Conservation (phyloP, 768 basidiomycete genomes). For the Chiua virens region DNA sequence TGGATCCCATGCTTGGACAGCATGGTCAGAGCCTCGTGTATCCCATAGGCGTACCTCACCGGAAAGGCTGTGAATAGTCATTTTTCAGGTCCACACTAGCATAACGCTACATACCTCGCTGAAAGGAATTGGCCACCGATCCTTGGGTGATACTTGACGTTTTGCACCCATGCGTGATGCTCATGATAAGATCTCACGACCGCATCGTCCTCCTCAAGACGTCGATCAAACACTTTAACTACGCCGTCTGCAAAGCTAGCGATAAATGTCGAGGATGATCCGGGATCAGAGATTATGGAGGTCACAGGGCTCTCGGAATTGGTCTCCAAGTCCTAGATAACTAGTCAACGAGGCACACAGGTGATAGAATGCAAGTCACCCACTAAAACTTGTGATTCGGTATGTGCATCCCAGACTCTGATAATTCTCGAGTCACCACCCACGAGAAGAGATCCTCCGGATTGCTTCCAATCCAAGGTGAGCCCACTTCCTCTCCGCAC, state of each 20-base stretch:
- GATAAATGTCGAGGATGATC: constrained; percentile 75
- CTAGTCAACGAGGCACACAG: neutral
- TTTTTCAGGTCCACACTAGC: neutral
- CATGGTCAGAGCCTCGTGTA: constrained; percentile 59
- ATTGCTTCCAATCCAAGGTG: constrained; percentile 92
- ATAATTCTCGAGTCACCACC: constrained; percentile 90
- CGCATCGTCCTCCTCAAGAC: constrained; percentile 80
- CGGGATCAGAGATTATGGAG: constrained; percentile 74
- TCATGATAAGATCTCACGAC: constrained; percentile 75
- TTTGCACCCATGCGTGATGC: constrained; percentile 90
- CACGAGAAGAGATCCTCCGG: constrained; percentile 78
- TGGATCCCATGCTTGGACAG: constrained; percentile 61
- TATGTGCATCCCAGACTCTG: constrained; percentile 93
- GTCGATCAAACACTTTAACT: constrained; percentile 87
- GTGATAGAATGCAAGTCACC: constrained; percentile 22
- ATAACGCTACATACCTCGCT: constrained; percentile 61
- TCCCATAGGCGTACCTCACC: constrained; percentile 95
- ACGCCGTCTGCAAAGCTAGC: constrained; percentile 92
- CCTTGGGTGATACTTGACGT: constrained; percentile 80
- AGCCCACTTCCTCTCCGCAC: constrained; percentile 79
- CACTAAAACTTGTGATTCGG: constrained; percentile 76
- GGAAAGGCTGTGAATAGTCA: constrained; percentile 56
- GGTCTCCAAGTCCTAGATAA: constrained; percentile 78
- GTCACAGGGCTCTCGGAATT: constrained; percentile 90
- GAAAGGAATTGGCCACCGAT: constrained; percentile 72